Percentiles rank a stretch among this genome's conserved stretches.
Conservation (phyloP, 176 grass and related monocot species). For the Oryza australiensis region DNA sequence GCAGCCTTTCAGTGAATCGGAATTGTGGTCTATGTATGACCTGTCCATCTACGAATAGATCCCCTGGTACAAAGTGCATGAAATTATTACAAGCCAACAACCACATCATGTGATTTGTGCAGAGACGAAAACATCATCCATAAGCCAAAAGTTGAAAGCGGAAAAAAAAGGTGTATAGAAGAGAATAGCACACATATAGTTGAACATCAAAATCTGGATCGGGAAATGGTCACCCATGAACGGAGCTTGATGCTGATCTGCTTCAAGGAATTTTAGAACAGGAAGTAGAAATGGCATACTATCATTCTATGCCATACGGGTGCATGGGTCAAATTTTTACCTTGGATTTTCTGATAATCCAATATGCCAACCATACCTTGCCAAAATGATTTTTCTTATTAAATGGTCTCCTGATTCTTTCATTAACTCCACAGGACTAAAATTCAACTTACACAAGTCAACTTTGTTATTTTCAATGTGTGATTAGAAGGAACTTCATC, state of each 20-base stretch:
- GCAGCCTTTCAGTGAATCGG: slow-evolving; percentile 78
- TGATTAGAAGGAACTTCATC: background rate
- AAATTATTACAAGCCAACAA: slow-evolving; percentile 25
- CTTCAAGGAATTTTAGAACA: background rate
- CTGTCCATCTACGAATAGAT: slow-evolving; percentile 86
- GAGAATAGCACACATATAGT: slow-evolving; percentile 5
- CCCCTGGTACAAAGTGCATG: slow-evolving; percentile 46
- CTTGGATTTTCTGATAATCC: background rate
- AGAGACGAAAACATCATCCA: background rate
- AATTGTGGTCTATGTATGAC: slow-evolving; percentile 68
- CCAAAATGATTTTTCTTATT: background rate
- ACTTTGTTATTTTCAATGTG: background rate
- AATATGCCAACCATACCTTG: background rate
- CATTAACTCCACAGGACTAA: background rate
- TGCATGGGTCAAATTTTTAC: background rate
- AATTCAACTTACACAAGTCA: background rate
- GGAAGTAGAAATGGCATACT: background rate
- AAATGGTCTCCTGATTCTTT: background rate
- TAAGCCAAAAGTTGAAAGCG: background rate
- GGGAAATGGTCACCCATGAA: no score
- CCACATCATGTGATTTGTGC: background rate
- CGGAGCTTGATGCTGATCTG: no score
- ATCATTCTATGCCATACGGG: background rate
- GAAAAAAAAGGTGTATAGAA: background rate
- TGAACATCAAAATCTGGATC: no score